A percentile compares a stretch with the other conserved stretches of the same genome.
Evolutionary conservation across 352 stramenopile species (phyloP).

Genomic region (Globisporangium polare): DNA sequence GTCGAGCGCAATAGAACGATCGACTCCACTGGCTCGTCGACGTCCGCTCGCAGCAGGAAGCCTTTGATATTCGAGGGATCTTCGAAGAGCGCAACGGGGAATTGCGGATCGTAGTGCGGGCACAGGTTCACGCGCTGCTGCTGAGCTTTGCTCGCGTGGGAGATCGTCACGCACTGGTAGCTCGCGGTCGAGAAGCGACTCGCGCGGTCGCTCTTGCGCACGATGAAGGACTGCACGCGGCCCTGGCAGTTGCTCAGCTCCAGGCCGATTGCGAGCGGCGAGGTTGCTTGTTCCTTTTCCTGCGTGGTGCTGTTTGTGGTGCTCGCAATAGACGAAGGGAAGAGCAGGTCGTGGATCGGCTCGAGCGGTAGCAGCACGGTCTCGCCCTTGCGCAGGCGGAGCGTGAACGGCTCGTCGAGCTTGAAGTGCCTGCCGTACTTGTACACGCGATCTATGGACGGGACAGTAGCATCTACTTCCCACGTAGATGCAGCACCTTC

Average conservation of each 20-base stretch:
- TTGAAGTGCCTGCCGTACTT: slow-evolving; percentile 21
- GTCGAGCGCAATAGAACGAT: slow-evolving; percentile 28
- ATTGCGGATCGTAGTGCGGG: slow-evolving; percentile 19
- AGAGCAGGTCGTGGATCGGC: slow-evolving; percentile 24
- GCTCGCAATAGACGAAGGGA: background rate
- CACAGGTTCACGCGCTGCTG: slow-evolving; percentile 23
- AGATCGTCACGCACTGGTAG: slow-evolving; percentile 34
- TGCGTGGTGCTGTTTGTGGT: background rate
- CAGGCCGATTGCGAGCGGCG: slow-evolving; percentile 21
- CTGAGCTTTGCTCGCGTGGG: slow-evolving; percentile 4
- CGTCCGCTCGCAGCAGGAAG: slow-evolving; percentile 24
- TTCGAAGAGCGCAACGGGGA: slow-evolving; percentile 14
- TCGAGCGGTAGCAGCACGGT: slow-evolving; percentile 26
- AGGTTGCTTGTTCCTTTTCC: background rate
- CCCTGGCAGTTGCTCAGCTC: slow-evolving; percentile 29
- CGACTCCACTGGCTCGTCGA: slow-evolving; percentile 11
- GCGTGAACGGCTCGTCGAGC: slow-evolving; percentile 25
- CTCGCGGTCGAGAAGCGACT: slow-evolving; percentile 22
- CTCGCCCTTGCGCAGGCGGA: slow-evolving; percentile 20
- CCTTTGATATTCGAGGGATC: slow-evolving; percentile 23
- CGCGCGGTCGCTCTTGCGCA: slow-evolving; percentile 11
- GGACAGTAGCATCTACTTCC: background rate
- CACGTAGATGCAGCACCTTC: background rate
- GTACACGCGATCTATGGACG: slow-evolving; percentile 20
- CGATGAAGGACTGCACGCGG: slow-evolving; percentile 22